Conservation (phyloP, 31 red algal species). For the Endocladia muricata region DNA sequence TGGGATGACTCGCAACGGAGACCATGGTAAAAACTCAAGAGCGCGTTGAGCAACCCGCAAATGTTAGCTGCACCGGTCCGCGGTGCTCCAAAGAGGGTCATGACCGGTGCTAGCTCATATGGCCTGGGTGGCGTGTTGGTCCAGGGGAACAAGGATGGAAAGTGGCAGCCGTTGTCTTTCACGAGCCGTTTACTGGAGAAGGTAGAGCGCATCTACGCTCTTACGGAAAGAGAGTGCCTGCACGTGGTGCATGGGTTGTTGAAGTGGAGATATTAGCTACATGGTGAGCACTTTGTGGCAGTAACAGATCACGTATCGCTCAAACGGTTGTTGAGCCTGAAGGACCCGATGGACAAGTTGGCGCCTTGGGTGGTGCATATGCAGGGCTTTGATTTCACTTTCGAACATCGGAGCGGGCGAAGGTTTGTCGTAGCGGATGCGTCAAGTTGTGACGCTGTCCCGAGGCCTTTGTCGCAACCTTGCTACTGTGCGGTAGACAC, state of each 20-base stretch:
- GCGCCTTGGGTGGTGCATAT: neutral
- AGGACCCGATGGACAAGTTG: neutral
- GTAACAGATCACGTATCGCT: conserved; percentile 6
- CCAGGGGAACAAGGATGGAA: neutral
- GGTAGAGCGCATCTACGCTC: conserved; percentile 5
- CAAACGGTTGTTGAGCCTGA: conserved; percentile 6
- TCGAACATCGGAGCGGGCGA: neutral
- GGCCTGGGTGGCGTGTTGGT: conserved; percentile 19
- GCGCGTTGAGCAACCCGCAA: neutral
- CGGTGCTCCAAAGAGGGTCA: conserved; percentile 10
- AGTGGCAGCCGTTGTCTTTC: conserved; percentile 12
- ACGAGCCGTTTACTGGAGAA: neutral
- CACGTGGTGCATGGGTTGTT: neutral
- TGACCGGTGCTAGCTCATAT: conserved; percentile 13
- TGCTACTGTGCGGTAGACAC: neutral
- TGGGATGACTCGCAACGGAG: neutral
- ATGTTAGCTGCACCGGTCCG: conserved; percentile 5
- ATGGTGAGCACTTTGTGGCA: neutral
- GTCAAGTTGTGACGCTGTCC: neutral
- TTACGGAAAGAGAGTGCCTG: conserved; percentile 3
- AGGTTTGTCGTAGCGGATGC: neutral
- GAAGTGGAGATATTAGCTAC: conserved; percentile 3
- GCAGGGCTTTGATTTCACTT: neutral
- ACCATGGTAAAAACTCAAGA: conserved; percentile 5
- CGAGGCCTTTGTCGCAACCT: neutral